Evolutionary conservation across 371 early-diverging fungal genomes (phyloP).

Genomic region (Capillidium rhysosporum): DNA sequence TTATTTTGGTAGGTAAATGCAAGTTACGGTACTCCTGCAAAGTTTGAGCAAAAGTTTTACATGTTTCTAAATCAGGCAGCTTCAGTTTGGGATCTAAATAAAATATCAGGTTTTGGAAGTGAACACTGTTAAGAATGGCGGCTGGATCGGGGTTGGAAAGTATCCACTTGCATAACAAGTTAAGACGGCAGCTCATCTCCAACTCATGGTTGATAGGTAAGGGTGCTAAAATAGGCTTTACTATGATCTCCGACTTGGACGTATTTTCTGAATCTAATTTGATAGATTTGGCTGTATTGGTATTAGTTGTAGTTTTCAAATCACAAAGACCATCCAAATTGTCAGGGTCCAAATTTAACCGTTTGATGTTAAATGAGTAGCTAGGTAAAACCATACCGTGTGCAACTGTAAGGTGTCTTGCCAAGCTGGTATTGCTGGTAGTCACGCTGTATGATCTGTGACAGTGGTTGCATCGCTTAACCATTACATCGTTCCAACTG

Average conservation of each 20-base stretch:
- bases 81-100: not conserved
- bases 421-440: not conserved
- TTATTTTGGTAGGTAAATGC: not conserved
- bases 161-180: not conserved
- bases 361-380: too few species aligned
- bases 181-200: not conserved
- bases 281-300: too few species aligned
- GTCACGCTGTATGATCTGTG: not conserved
- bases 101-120: not conserved
- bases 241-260: too few species aligned
- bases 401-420: not conserved
- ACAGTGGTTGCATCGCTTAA: slow-evolving; percentile 1
- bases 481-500: not conserved
- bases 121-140: not conserved
- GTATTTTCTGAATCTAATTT: too few species aligned
- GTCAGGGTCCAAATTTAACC: too few species aligned
- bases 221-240: too few species aligned
- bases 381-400: not conserved
- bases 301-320: too few species aligned
- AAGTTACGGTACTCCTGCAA: not conserved
- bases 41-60: not conserved
- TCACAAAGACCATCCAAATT: too few species aligned
- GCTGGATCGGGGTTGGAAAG: not conserved
- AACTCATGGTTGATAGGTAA: too few species aligned
- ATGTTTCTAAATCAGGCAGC: not conserved